Percentiles rank a stretch among this genome's conserved stretches.
These are phyloP conservation scores for Penstemon davidsonii DNA, from an alignment of 257 asterid genomes.

Conservation along the genomic window DNA sequence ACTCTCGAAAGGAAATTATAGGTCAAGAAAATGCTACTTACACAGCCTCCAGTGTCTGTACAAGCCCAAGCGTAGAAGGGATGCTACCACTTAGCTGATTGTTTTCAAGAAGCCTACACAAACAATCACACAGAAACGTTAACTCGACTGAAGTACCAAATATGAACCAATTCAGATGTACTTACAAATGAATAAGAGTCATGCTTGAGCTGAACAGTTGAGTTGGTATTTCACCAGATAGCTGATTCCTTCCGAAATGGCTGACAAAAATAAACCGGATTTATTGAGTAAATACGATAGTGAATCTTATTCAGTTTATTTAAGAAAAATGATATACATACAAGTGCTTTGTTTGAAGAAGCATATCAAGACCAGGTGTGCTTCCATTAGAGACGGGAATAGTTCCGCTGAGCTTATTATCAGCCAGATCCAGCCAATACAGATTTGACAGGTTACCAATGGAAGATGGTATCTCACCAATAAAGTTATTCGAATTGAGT, in stretches of 20 bases:
- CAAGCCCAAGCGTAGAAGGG: constrained; percentile 68
- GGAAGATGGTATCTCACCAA: constrained; percentile 71
- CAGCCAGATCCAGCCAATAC: constrained; percentile 85
- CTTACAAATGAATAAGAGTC: constrained; percentile 85
- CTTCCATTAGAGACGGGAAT: constrained; percentile 75
- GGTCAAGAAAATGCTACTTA: constrained; percentile 46
- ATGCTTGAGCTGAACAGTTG: constrained; percentile 56
- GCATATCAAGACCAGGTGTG: constrained; percentile 90
- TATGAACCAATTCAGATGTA: background rate
- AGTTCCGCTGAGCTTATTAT: constrained; percentile 67
- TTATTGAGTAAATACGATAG: background rate
- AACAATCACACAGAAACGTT: background rate
- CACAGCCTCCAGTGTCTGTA: constrained; percentile 64
- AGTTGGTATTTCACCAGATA: constrained; percentile 75
- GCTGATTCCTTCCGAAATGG: constrained; percentile 77
- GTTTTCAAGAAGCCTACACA: constrained; percentile 74
- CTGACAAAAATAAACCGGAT: constrained; percentile 39
- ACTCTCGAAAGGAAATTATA: background rate
- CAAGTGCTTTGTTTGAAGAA: constrained; percentile 71
- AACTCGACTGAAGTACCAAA: too few species aligned
- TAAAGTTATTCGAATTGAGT: constrained; percentile 65
- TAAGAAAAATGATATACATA: constrained; percentile 31
- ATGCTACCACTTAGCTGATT: constrained; percentile 63
- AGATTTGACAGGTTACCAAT: constrained; percentile 59
- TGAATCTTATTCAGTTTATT: too few species aligned